Evolutionary conservation across 495 filamentous ascomycete species (phyloP), one percentile per base, ranked within the genome.

Genomic region (Tuber umbilicatum): DNA sequence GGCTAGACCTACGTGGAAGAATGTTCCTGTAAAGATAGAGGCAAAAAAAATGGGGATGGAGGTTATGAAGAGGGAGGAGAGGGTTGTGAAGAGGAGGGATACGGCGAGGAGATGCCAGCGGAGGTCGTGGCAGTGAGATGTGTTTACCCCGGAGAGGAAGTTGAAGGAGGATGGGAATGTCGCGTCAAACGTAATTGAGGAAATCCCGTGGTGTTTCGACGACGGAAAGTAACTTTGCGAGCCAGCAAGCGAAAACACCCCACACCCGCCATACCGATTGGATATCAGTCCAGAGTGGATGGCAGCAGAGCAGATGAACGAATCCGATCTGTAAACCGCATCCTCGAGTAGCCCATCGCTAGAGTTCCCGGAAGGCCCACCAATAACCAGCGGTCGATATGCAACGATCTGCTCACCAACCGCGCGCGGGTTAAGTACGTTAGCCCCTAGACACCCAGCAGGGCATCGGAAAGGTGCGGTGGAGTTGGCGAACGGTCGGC

Each of bases 391-490:
- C 0, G 89, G 87, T 72, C 85, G 84, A 80, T 94, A 96, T 60
- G 89, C 86, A 72, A 93, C 84, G 43, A 91, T 89, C 78, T 91
- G 87, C 45, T 88, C 88, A 19, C 93, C 93, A 27, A 97, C 91
- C 2, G 90, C 89, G 74, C 90, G 86, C 19, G 91, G 90, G 73
- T 94, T 91, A 69, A 92, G 83, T 31, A 94, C 86, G 80, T 87
- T 87, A 6, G 76, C 67, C 1, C 72, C 41, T 47, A 88, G 85
- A 82, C 93, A 97, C 80, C 90, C 91, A 3, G 91, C 90, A 39
- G 93, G 91, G 79, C 93, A 97, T 70, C 90, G 87, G 82, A 97
- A 97, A 21, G 92, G 86, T 75, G 91, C 87, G 2, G 87, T 88
- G 70, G 87, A 87, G 73, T 88, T 87, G 64, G 86, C 87, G 79